Evolutionary conservation across 805 yeast genomes (phyloP).

Genomic region (Saturnispora zaruensis): DNA sequence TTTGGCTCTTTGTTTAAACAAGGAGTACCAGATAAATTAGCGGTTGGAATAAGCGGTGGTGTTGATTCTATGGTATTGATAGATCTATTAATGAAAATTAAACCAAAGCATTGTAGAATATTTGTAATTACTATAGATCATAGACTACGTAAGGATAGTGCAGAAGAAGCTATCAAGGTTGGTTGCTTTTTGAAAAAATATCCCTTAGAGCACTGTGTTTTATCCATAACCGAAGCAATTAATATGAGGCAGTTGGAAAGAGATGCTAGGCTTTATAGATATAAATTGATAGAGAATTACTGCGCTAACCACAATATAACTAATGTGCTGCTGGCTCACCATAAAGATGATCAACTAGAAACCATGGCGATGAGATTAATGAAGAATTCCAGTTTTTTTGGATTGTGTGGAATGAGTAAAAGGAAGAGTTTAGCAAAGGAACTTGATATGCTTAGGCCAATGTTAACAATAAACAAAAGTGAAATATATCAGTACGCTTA

Average conservation of each 20-base stretch:
- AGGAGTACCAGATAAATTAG: constrained; percentile 9
- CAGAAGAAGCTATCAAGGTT: constrained; percentile 40
- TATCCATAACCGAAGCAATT: constrained; percentile 16
- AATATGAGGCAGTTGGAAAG: constrained; percentile 33
- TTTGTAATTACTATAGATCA: constrained; percentile 65
- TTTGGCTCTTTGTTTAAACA: background rate
- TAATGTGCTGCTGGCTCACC: constrained; percentile 57
- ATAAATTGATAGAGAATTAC: constrained; percentile 32
- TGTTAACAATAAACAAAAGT: constrained; percentile 38
- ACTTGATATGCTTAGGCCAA: constrained; percentile 40
- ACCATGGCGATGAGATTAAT: constrained; percentile 51
- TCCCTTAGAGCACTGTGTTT: constrained; percentile 22
- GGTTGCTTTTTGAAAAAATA: constrained; percentile 14
- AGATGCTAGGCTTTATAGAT: constrained; percentile 50
- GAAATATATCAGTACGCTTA: constrained; percentile 40
- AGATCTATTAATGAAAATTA: constrained; percentile 33
- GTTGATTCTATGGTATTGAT: constrained; percentile 72
- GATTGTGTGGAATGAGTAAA: constrained; percentile 45
- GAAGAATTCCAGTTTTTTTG: constrained; percentile 40
- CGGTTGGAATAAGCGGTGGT: constrained; percentile 68
- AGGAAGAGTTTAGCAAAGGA: constrained; percentile 24
- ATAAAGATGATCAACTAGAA: constrained; percentile 63
- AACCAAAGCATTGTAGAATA: constrained; percentile 24
- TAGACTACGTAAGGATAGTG: constrained; percentile 40
- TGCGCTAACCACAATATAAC: constrained; percentile 31